Conservation (phyloP, 2,329 filamentous ascomycete genomes). For the Penicillium hordei region DNA sequence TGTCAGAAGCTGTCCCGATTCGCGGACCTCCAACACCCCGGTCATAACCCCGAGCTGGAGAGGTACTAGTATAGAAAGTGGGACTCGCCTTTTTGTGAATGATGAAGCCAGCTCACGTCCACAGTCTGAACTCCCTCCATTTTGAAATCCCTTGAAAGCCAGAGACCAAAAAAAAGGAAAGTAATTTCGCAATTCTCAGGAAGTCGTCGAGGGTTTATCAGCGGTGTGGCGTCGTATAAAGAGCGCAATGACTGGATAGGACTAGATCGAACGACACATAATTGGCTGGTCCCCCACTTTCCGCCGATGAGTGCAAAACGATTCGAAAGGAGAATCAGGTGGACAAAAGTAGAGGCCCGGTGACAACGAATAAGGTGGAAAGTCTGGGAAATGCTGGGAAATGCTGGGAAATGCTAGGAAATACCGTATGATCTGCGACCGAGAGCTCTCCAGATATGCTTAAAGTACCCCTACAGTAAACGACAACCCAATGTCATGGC, state of each 20-base stretch:
- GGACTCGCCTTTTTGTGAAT: slow-evolving; percentile 72
- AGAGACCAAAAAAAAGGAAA: neutral
- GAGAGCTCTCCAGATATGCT: neutral
- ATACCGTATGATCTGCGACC: slow-evolving; percentile 12
- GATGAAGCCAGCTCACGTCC: slow-evolving; percentile 90
- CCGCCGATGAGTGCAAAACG: slow-evolving; percentile 7
- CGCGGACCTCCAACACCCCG: neutral
- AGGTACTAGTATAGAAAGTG: slow-evolving; percentile 4
- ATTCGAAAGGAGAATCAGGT: slow-evolving; percentile 12
- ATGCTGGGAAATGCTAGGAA: neutral
- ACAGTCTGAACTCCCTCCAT: slow-evolving; percentile 83
- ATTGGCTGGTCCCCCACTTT: slow-evolving; percentile 26
- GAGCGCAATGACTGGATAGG: slow-evolving; percentile 21
- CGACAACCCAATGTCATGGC: neutral
- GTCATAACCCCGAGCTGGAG: neutral
- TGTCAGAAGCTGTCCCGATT: slow-evolving; percentile 11
- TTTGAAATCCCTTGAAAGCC: slow-evolving; percentile 23
- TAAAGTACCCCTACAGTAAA: neutral
- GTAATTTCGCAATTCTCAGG: neutral
- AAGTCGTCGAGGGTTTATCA: slow-evolving; percentile 11
- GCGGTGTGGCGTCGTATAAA: slow-evolving; percentile 22
- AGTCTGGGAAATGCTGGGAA: neutral
- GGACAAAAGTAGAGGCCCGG: slow-evolving; percentile 1
- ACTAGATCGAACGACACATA: slow-evolving; percentile 27
- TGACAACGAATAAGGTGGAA: neutral